phyloP scores from a whole-genome alignment of 2,329 filamentous ascomycete genomes.

The Scorias spongiosa region DNA sequence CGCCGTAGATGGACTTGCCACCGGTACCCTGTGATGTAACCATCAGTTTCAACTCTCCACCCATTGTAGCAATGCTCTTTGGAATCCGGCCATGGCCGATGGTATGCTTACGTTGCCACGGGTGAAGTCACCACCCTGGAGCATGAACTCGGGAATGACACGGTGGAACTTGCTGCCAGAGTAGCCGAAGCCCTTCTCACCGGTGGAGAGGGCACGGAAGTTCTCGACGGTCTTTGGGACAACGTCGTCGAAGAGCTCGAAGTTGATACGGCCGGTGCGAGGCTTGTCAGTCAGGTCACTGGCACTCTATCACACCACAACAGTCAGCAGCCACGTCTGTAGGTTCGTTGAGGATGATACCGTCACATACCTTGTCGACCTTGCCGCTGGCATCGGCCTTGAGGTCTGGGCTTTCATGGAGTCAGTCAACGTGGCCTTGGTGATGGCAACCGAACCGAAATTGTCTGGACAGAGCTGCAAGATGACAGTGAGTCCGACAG shows the following conservation, averaged over 20 bases:
- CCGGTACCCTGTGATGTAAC: conserved; percentile 59
- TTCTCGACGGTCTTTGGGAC: conserved; percentile 95
- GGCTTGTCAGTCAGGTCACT: conserved; percentile 33
- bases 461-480: conserved; percentile 22
- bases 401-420: conserved; percentile 48
- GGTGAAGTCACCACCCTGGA: conserved; percentile 95
- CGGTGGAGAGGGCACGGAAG: conserved; percentile 88
- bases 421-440: not conserved
- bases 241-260: conserved; percentile 70
- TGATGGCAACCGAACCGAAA: not conserved
- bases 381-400: conserved; percentile 44
- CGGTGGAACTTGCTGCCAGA: conserved; percentile 81
- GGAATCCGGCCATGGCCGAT: not conserved
- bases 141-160: conserved; percentile 98
- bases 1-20: conserved; percentile 93
- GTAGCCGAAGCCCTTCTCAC: conserved; percentile 80
- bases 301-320: conserved; percentile 6
- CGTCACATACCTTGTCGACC: conserved; percentile 8
- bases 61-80: not conserved
- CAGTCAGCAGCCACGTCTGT: too few species aligned
- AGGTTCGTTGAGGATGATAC: too few species aligned
- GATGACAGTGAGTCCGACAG: not conserved
- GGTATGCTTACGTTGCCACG: conserved; percentile 64
- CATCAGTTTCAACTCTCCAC: not conserved
- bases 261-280: conserved; percentile 68